These are phyloP conservation scores for Ulmus americana DNA, from an alignment of 331 rosid genomes.

Conservation along the genomic window DNA sequence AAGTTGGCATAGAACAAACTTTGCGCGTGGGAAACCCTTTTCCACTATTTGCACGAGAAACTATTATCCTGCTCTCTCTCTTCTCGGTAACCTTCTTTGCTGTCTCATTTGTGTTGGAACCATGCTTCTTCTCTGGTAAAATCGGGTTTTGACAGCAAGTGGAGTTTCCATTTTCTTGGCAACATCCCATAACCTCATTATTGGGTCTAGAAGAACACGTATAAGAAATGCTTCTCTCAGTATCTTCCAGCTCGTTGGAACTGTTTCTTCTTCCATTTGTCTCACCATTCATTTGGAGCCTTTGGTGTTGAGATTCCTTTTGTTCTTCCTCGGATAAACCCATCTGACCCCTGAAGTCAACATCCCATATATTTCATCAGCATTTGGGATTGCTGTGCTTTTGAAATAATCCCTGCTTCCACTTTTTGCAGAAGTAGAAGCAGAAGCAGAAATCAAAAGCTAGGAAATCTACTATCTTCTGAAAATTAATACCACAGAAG, in stretches of 20 bases:
- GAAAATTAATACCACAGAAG: no score
- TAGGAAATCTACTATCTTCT: no score
- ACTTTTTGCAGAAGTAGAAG: no score
- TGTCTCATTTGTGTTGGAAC: conserved; percentile 32
- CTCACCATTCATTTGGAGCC: conserved; percentile 41
- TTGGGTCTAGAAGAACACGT: conserved; percentile 19
- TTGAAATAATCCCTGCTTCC: no score
- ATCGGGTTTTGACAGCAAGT: conserved; percentile 43
- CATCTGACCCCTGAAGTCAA: conserved; percentile 78
- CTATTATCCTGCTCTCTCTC: conserved; percentile 31
- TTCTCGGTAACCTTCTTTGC: conserved; percentile 38
- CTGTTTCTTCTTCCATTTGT: conserved; percentile 30
- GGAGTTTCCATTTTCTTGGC: conserved; percentile 46
- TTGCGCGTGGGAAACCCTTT: conserved; percentile 44
- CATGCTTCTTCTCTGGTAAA: conserved; percentile 24
- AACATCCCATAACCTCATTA: conserved; percentile 32
- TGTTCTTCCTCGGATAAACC: conserved; percentile 77
- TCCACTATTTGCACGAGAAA: conserved; percentile 37
- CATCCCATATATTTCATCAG: conserved; percentile 10
- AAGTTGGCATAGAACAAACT: conserved; percentile 55
- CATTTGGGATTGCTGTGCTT: background rate
- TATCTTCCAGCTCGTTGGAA: conserved; percentile 15
- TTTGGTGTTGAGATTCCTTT: conserved; percentile 43
- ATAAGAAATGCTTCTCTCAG: conserved; percentile 16
- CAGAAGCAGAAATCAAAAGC: no score